Conservation (phyloP, 129 eudicot genomes). For the Flaveria brownii region DNA sequence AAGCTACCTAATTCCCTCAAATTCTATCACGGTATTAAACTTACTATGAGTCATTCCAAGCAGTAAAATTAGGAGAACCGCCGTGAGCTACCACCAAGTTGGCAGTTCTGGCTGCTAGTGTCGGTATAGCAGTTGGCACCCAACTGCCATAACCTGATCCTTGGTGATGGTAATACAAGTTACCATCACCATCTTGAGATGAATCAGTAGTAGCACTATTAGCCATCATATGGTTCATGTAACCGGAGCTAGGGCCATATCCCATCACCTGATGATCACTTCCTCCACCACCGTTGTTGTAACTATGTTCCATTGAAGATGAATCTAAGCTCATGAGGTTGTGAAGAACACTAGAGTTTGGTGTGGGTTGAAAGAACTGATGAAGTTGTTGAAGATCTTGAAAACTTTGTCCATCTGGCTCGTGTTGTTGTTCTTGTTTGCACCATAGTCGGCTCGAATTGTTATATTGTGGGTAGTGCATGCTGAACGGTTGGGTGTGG, state of each 20-base stretch:
- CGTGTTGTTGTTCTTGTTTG: conserved; percentile 64
- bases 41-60: conserved; percentile 58
- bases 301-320: conserved; percentile 48
- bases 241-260: conserved; percentile 25
- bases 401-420: conserved; percentile 40
- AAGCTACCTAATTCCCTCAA: conserved; percentile 21
- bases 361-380: conserved; percentile 48
- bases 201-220: conserved; percentile 26
- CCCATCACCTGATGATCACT: conserved; percentile 32
- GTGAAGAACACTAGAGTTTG: conserved; percentile 51
- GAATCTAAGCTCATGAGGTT: conserved; percentile 74
- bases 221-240: conserved; percentile 36
- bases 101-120: conserved; percentile 40
- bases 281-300: conserved; percentile 22
- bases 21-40: conserved; percentile 18
- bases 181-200: conserved; percentile 45
- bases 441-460: conserved; percentile 53
- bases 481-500: conserved; percentile 56
- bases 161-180: conserved; percentile 49
- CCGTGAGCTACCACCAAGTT: conserved; percentile 47
- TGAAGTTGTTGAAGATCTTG: conserved; percentile 51
- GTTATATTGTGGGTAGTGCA: conserved; percentile 49
- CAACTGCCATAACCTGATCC: conserved; percentile 52
- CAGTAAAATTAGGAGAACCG: conserved; percentile 53
- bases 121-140: conserved; percentile 76